Percentiles rank a stretch among this genome's conserved stretches.
phyloP scores from a whole-genome alignment of 73 alveolate genomes.

The Durusdinium trenchii region DNA sequence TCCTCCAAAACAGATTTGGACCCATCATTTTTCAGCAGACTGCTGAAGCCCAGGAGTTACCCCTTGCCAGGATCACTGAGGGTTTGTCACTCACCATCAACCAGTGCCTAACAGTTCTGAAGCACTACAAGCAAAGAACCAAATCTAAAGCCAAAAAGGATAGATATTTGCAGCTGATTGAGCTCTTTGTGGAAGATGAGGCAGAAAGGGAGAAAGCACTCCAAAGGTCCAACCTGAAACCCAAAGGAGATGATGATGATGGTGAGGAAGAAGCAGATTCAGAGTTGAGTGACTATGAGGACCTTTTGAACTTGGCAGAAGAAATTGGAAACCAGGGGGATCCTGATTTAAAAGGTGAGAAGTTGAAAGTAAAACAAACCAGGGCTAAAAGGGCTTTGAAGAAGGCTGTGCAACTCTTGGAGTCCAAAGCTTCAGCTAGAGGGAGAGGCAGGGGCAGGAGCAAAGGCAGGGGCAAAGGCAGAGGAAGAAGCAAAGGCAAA shows the following conservation, averaged over 20 bases:
- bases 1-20: neutral
- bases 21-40: neutral
- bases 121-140: neutral
- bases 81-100: neutral
- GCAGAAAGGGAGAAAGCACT: neutral
- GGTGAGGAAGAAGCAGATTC: neutral
- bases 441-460: neutral
- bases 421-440: neutral
- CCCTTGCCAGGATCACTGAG: neutral
- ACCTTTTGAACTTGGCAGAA: neutral
- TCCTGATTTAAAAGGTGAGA: neutral
- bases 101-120: slow-evolving; percentile 17
- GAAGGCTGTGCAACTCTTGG: neutral
- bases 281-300: slow-evolving; percentile 16
- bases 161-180: neutral
- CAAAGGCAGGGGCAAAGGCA: neutral
- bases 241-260: neutral
- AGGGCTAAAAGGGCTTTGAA: neutral
- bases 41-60: neutral
- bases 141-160: neutral
- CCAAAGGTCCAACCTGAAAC: neutral
- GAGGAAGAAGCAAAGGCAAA: neutral
- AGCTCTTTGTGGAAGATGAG: neutral
- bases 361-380: neutral
- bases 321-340: neutral